Base-by-base conservation (phyloP, 805 yeast genomes). In the Middelhovenomyces tepae region DNA sequence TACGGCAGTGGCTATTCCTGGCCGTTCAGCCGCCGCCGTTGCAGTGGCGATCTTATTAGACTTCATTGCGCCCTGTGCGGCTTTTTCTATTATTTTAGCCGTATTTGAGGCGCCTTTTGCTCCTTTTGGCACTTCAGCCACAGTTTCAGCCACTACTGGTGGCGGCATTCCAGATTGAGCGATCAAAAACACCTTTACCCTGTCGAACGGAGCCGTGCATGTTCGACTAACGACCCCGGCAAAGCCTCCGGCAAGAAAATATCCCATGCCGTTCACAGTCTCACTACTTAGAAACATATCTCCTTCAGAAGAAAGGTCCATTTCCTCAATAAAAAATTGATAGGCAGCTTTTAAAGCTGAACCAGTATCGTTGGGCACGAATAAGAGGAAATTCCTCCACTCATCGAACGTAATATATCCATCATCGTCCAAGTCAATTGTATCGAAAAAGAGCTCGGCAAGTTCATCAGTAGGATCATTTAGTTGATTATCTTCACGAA, bases 191-290 rank as follows among this genome's bases (percentile, higher is more conserved):
- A 91, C 97, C 54, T 91, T 91, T 15, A 91, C 73, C 53, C 98
- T 71, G 56, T 91, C 98, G 43, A 91, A 83, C 7, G 98, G 98
- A 0, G 97, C 98, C 0, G 98, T 91, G 47, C 91, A 80, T 0
- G 97, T 86, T 59, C 98, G 75, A 9, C 95, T 85, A 3, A 91
- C 80, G 2, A 89, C 98, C 2, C 98, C 98, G 1, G 95, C 82
- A 14, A 87, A 56, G 0, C 98, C 98, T 24, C 98, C 98, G 1
- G 95, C 94, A 21, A 87, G 59, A 51, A 91, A 91, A 57, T 75
- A 91, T 1, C 96, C 95, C 40, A 85, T 69, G 20, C 95, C 94
- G 51, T 80, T 75, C 31, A 82, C 59, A 34, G 82, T 69, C 42
- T 84, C 94, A 51, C 75, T 76, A 27, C 79, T 77, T 22, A 89